Evolutionary conservation across 176 grass and related monocot genomes (phyloP).

Genomic region (Bromus sterilis): DNA sequence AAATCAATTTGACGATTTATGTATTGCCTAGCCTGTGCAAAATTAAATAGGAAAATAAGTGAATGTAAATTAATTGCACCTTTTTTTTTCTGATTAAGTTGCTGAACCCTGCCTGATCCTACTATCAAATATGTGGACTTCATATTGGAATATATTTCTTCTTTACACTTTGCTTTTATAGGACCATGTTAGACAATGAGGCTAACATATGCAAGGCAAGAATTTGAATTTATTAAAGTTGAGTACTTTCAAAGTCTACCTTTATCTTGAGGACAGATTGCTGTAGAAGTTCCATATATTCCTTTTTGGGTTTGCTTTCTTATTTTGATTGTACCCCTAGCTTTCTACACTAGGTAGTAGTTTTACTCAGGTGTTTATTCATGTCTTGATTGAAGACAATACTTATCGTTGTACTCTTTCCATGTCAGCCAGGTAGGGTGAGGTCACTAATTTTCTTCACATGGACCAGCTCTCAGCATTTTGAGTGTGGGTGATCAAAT

Average conservation of each 20-base stretch:
- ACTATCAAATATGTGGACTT: not conserved
- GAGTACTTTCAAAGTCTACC: not conserved
- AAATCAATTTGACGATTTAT: not conserved
- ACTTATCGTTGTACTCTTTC: constrained; percentile 14
- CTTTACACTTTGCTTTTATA: not conserved
- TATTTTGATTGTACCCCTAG: not conserved
- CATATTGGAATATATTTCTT: not conserved
- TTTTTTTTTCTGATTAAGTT: not conserved
- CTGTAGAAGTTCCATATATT: not conserved
- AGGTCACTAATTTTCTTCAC: not conserved
- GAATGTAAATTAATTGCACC: not conserved
- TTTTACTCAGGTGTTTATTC: not conserved
- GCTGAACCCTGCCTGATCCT: not conserved
- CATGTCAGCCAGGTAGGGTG: not conserved
- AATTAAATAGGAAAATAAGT: not conserved
- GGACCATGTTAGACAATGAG: not conserved
- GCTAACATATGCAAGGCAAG: not conserved
- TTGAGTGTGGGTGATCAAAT: constrained; percentile 8
- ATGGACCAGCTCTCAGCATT: not conserved
- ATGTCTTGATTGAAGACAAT: constrained; percentile 17
- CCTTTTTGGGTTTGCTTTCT: not conserved
- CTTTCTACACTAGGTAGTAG: not conserved
- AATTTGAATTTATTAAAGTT: constrained; percentile 4
- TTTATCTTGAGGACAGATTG: constrained; percentile 1
- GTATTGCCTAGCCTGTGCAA: not conserved